Conservation (phyloP, 305 asterid species). For the Fraxinus albicans region DNA sequence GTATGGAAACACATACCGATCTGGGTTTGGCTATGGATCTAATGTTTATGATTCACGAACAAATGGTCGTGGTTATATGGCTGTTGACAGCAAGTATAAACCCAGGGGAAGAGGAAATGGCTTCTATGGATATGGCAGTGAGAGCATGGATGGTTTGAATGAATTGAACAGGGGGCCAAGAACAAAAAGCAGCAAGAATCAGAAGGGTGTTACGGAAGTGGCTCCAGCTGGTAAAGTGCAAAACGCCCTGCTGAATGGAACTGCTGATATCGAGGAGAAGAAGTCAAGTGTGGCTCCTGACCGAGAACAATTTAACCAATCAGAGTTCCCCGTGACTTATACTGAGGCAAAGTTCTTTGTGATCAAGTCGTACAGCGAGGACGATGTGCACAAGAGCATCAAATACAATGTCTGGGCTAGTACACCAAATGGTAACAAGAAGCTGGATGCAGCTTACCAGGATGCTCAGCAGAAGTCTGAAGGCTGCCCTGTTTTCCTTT, state of each 20-base stretch:
- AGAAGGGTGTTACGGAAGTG: slow-evolving; percentile 44
- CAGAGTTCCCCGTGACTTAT: slow-evolving; percentile 42
- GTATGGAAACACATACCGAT: slow-evolving; percentile 52
- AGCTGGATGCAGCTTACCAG: slow-evolving; percentile 59
- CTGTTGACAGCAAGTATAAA: slow-evolving; percentile 60
- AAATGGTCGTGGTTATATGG: slow-evolving; percentile 53
- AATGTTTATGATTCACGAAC: slow-evolving; percentile 45
- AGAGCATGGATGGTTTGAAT: slow-evolving; percentile 64
- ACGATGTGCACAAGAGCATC: slow-evolving; percentile 75
- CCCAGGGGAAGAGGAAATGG: slow-evolving; percentile 65
- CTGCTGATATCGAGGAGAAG: slow-evolving; percentile 40
- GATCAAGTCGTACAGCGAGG: slow-evolving; percentile 77
- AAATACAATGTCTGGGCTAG: slow-evolving; percentile 79
- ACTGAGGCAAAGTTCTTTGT: slow-evolving; percentile 60
- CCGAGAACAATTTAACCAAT: slow-evolving; percentile 48
- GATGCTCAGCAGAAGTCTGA: slow-evolving; percentile 49
- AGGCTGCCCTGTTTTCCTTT: slow-evolving; percentile 60
- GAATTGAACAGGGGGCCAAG: slow-evolving; percentile 76
- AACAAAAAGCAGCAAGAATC: slow-evolving; percentile 49
- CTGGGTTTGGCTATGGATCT: slow-evolving; percentile 55
- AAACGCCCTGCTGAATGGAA: slow-evolving; percentile 36
- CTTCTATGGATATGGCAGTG: slow-evolving; percentile 42
- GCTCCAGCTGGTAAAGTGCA: slow-evolving; percentile 58
- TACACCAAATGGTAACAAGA: slow-evolving; percentile 76
- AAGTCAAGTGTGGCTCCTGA: slow-evolving; percentile 36